phyloP scores from a whole-genome alignment of 371 early-diverging fungal species.

The Globomyces sp. region DNA sequence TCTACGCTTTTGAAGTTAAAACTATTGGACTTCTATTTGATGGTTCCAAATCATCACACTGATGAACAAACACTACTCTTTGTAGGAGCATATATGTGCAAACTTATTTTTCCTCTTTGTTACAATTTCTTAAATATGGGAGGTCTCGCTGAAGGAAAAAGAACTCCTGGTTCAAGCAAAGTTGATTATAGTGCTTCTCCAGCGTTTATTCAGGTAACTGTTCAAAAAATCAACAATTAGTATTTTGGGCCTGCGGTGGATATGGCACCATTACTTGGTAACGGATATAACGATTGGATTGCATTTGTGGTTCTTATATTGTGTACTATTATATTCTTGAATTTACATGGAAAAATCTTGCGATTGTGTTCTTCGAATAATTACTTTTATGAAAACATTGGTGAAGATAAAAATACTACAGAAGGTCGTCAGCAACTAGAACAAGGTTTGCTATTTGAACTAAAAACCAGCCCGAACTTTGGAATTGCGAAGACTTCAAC shows the following conservation, averaged over 20 bases:
- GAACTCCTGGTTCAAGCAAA: constrained; percentile 18
- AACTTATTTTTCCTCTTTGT: constrained; percentile 77
- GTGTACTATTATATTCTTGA: constrained; percentile 68
- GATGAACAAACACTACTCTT: constrained; percentile 85
- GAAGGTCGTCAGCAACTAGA: constrained; percentile 46
- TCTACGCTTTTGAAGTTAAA: constrained; percentile 82
- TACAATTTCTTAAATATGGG: constrained; percentile 87
- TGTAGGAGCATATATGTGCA: constrained; percentile 82
- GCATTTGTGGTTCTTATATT: constrained; percentile 81
- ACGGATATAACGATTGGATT: constrained; percentile 81
- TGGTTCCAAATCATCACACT: constrained; percentile 88
- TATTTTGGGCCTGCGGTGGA: constrained; percentile 59
- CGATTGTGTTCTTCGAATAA: constrained; percentile 63
- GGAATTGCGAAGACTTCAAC: constrained; percentile 15
- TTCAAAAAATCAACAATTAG: constrained; percentile 20
- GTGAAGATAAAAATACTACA: constrained; percentile 45
- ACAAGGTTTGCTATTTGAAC: constrained; percentile 29
- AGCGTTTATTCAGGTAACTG: constrained; percentile 42
- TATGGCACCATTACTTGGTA: constrained; percentile 85
- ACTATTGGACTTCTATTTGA: constrained; percentile 76
- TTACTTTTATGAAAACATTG: constrained; percentile 59
- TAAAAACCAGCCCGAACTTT: constrained; percentile 14
- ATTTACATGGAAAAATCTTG: constrained; percentile 75
- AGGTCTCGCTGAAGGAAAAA: constrained; percentile 35
- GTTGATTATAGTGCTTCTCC: constrained; percentile 29